Base-by-base conservation (phyloP, 2,329 filamentous ascomycete species). In the Pseudogymnoascus pannorum region DNA sequence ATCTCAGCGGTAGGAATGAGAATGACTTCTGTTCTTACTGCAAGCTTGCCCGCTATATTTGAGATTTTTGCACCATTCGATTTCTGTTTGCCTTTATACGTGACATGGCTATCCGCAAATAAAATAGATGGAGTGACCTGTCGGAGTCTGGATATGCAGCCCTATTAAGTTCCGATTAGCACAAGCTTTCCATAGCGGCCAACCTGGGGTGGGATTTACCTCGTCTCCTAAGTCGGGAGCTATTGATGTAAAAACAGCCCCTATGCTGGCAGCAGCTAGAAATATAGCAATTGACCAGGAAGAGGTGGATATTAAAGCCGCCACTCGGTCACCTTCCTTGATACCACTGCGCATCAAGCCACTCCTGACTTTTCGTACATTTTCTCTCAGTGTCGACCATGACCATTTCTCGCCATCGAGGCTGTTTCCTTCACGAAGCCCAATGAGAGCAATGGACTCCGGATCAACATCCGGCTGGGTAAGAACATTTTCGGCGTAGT, bases 401-500 rank as follows among this genome's bases (percentile, higher is more conserved):
- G 59, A 58, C 59, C 59, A 60, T 57, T 57, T 48, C 42, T 51
- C 59, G 18, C 59, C 59, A n/a, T 60, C 42, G 16, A 57, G 59
- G 16, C 42, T 20, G 14, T 33, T 16, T 57, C 59, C 59, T 57
- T 60, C 59, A 11, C 59, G 36, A 57, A 60, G 20, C 24, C 59
- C 59, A 31, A 60, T 60, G 11, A 60, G 36, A 14, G 59, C 59
- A 18, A 44, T 48, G 18, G 59, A 26, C 14, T 48, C 24, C 3
- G 59, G 38, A 7, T 57, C 12, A 14, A 60, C 59, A 57, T 60
- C 22, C 29, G 59, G 59, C 42, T 60, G 59, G 35, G 24, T 57
- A 35, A 60, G 59, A n/a, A 60, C 59, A 35, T 60, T 60, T 24
- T 60, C 59, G n/a, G 59, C 59, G 29, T 60, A 60, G 18, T 60